These are phyloP conservation scores for Paramecium pentaurelia DNA, from an alignment of 73 alveolate species.

Conservation along the genomic window DNA sequence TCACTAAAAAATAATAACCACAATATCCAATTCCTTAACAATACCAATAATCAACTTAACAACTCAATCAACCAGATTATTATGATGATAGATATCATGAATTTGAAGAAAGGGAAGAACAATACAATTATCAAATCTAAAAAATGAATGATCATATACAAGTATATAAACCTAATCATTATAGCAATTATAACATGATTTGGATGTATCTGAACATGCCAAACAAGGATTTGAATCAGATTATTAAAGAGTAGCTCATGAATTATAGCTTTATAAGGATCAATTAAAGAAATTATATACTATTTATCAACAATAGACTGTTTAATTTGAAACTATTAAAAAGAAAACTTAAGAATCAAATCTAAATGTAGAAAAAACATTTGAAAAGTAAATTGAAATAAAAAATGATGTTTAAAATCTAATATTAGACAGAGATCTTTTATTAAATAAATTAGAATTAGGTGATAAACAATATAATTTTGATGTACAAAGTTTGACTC, in stretches of 20 bases:
- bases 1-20: neutral
- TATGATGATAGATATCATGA: neutral
- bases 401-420: slow-evolving; percentile 52
- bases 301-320: neutral
- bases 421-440: slow-evolving; percentile 47
- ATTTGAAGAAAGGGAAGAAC: slow-evolving; percentile 29
- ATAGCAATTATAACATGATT: slow-evolving; percentile 35
- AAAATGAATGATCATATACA: slow-evolving; percentile 35
- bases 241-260: neutral
- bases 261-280: neutral
- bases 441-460: slow-evolving; percentile 20
- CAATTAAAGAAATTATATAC: neutral
- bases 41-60: neutral
- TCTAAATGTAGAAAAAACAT: neutral
- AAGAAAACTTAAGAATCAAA: neutral
- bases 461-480: slow-evolving; percentile 56
- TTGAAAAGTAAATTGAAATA: neutral
- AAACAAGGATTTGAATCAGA: neutral
- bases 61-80: neutral
- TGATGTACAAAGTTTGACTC: slow-evolving; percentile 48
- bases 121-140: slow-evolving; percentile 28
- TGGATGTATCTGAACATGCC: neutral
- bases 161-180: neutral
- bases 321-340: neutral
- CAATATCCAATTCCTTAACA: neutral